Evolutionary conservation across 2,329 filamentous ascomycete genomes (phyloP), one percentile per base, ranked within the genome.

Genomic region (Exophiala lecanii-corni): DNA sequence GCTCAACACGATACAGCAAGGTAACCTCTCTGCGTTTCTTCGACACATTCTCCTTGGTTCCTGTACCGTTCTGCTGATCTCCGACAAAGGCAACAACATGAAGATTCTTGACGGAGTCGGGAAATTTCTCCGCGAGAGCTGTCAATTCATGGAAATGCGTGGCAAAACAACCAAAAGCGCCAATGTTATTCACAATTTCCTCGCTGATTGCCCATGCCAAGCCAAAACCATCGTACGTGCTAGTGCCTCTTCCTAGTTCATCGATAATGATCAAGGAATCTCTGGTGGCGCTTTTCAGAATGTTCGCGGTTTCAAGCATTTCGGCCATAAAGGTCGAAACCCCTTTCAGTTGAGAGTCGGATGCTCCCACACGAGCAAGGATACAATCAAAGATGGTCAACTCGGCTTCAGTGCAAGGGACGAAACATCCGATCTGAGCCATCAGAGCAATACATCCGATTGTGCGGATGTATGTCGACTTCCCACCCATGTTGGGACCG

Each of bases 271-370:
- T 97, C 40, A 98, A 77, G 3, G 88, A 95, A 62, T 98, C 92
- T 21, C 84, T 81, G 0, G 92, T 98, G 2, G 92, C 92, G 0
- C 88, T 94, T 69, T 97, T 97, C 60, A 98, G 81, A 53, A 98
- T 98, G 62, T 97, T 97, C 55, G 92, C 89, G 1, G 92, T 98
- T 64, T 98, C 92, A 16, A 98, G 78, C 92, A 98, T 98, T 69
- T 98, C 92, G 2, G 92, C 92, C 94, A 98, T 98, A 66, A 98
- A 98, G 0, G 92, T 98, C 3, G 88, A 95, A 2, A 98, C 92
- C 25, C 92, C 92, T 68, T 97, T 97, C 51, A 98, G 82, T 65
- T 97, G 92, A 5, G 87, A 94, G 67, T 98, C 94, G 56, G 86
- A 92, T 5, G 92, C 94, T 31, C 94, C 92, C 0, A 98, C 92